Evolutionary conservation across 371 early-diverging fungal genomes (phyloP).

Genomic region (Mucor velutinosus): DNA sequence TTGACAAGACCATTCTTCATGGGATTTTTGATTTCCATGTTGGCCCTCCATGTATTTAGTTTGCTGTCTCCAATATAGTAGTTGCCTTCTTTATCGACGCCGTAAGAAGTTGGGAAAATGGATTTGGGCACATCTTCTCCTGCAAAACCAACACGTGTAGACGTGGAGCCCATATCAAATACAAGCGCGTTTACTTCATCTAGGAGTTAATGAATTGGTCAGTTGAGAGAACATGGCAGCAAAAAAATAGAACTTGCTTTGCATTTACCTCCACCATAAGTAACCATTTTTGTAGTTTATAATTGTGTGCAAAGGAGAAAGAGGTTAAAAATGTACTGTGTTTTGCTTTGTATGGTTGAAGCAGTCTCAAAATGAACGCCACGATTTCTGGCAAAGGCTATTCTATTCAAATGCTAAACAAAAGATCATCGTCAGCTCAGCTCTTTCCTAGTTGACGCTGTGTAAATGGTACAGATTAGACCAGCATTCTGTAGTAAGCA

Average conservation of each 20-base stretch:
- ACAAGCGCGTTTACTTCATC: slow-evolving; percentile 95
- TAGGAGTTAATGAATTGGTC: slow-evolving; percentile 22
- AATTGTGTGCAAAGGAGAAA: background rate
- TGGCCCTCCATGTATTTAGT: slow-evolving; percentile 69
- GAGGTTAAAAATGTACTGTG: background rate
- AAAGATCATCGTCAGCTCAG: no score
- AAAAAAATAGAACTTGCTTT: background rate
- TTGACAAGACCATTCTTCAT: slow-evolving; percentile 72
- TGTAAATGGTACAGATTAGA: no score
- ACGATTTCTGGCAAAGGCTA: background rate
- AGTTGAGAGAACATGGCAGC: background rate
- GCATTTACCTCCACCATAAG: slow-evolving; percentile 73
- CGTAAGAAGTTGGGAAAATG: slow-evolving; percentile 76
- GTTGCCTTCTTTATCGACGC: slow-evolving; percentile 37
- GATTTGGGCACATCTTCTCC: slow-evolving; percentile 93
- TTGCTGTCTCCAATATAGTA: slow-evolving; percentile 84
- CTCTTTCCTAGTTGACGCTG: no score
- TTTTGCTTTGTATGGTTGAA: background rate
- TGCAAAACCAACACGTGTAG: slow-evolving; percentile 92
- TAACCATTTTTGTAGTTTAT: slow-evolving; percentile 56
- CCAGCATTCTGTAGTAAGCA: no score
- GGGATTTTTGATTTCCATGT: slow-evolving; percentile 83
- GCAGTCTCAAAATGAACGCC: slow-evolving; percentile 1
- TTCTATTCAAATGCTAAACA: background rate
- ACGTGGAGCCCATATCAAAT: slow-evolving; percentile 87